A percentile compares a stretch with the other conserved stretches of the same genome.
phyloP scores from a whole-genome alignment of 108 stramenopile genomes.

The Epithemia pelagica region DNA sequence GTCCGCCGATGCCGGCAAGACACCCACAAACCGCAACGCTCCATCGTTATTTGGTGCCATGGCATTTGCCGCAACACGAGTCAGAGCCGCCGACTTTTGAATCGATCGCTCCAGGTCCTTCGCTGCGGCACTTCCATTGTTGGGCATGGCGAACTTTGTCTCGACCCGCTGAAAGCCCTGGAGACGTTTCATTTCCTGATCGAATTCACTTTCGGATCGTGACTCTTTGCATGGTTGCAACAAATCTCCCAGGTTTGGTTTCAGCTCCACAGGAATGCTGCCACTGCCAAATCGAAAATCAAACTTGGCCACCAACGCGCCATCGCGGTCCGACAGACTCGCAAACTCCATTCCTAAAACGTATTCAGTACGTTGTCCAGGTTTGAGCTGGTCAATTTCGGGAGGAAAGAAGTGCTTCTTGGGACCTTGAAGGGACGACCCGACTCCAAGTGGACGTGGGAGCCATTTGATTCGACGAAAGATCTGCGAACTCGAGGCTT shows the following conservation, averaged over 20 bases:
- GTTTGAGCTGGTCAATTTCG: slow-evolving; percentile 57
- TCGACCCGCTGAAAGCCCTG: slow-evolving; percentile 68
- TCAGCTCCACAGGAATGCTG: slow-evolving; percentile 59
- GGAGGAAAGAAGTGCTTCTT: slow-evolving; percentile 46
- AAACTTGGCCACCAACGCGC: slow-evolving; percentile 51
- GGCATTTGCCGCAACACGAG: neutral
- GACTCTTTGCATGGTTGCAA: slow-evolving; percentile 18
- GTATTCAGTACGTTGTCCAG: slow-evolving; percentile 31
- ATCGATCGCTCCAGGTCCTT: neutral
- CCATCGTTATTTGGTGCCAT: neutral
- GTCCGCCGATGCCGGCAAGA: slow-evolving; percentile 54
- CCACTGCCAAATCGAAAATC: slow-evolving; percentile 57
- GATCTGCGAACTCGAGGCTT: slow-evolving; percentile 22
- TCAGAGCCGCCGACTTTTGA: neutral
- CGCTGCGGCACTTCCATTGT: neutral
- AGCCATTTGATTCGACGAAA: slow-evolving; percentile 63
- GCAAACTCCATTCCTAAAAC: slow-evolving; percentile 57
- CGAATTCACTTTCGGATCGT: slow-evolving; percentile 41
- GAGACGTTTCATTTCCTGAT: slow-evolving; percentile 32
- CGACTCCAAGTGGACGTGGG: slow-evolving; percentile 8
- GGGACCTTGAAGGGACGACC: slow-evolving; percentile 20
- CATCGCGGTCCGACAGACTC: slow-evolving; percentile 63
- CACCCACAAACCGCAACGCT: slow-evolving; percentile 45
- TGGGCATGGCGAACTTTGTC: slow-evolving; percentile 18
- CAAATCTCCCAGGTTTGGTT: slow-evolving; percentile 64